These are phyloP conservation scores for Draba incana DNA, from an alignment of 345 rosid species.

Conservation along the genomic window DNA sequence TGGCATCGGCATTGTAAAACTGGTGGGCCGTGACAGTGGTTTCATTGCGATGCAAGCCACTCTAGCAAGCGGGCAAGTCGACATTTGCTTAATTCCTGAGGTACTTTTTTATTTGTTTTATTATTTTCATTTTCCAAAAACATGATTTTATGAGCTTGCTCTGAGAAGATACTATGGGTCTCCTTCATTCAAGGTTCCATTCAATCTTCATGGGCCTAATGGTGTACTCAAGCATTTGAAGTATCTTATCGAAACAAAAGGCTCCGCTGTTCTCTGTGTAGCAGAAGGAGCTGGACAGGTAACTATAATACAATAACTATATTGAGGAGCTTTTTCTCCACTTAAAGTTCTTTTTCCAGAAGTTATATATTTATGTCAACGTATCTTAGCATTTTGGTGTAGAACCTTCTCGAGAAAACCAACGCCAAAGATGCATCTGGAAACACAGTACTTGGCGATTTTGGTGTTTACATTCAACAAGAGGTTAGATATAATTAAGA, in stretches of 20 bases:
- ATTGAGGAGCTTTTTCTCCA: background rate
- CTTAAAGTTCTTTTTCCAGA: background rate
- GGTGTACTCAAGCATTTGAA: slow-evolving; percentile 89
- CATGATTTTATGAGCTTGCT: slow-evolving; percentile 7
- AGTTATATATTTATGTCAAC: background rate
- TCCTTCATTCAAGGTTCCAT: slow-evolving; percentile 64
- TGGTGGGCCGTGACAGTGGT: slow-evolving; percentile 99
- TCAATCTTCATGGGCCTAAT: slow-evolving; percentile 82
- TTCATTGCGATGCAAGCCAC: slow-evolving; percentile 98
- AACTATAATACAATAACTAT: background rate
- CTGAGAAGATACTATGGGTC: slow-evolving; percentile 19
- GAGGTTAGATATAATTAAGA: slow-evolving; percentile 60
- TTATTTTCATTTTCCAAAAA: background rate
- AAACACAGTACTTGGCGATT: slow-evolving; percentile 78
- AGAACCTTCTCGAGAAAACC: slow-evolving; percentile 79
- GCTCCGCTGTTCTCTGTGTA: slow-evolving; percentile 94
- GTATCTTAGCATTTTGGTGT: slow-evolving; percentile 35
- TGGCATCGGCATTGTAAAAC: slow-evolving; percentile 91
- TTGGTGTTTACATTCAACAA: slow-evolving; percentile 91
- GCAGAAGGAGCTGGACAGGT: slow-evolving; percentile 99
- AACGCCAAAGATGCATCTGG: slow-evolving; percentile 98
- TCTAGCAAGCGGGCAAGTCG: slow-evolving; percentile 96
- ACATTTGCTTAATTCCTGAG: slow-evolving; percentile 98
- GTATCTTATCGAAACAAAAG: slow-evolving; percentile 90
- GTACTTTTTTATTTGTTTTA: slow-evolving; percentile 42